Base-by-base conservation (phyloP, 148 eudicot species). In the Polygonum maritimum region DNA sequence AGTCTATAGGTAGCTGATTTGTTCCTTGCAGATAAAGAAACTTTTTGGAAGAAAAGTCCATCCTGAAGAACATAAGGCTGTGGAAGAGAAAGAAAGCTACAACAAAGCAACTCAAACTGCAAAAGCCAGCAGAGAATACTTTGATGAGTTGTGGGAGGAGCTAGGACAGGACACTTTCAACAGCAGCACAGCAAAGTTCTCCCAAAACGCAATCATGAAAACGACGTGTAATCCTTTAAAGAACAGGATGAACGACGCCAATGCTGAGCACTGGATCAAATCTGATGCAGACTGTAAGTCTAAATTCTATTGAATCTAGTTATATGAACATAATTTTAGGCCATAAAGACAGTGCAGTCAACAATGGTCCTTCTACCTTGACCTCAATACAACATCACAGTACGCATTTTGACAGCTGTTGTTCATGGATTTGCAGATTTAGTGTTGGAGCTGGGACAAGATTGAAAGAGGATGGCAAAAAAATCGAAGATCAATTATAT, bases 211-310 rank as follows among this genome's bases (percentile, higher is more conserved):
- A 54, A 54, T 54, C 60, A 54, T n/a, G 60, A 18, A 54, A 54
- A 4, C 14, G 51, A 48, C n/a, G 21, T 51, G 55, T 15, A 13
- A 19, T 51, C 7, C 60, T 18, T 54, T 54, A n/a, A 54, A 54
- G 74, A 74, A 26, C 31, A 26, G 15, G 48, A 75, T 75, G 60
- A 70, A 33, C 38, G 79, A 51, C 45, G 19, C 79, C 75, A 79
- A 75, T 75, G 78, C 48, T 60, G 93, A 84, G 82, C 94, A 82
- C 71, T 92, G 94, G 97, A 88, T 92, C 77, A 88, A 83, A 57
- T 87, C 94, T 18, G 92, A 92, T 63, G 87, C 82, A 73, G 89
- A 92, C 15, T 89, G 97, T 92, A 88, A 92, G 94, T 74, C 38
- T 26, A 11, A 60, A 60, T 7, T n/a, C 60, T 54, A 57, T 1